These are phyloP conservation scores for Caryopteris hybrid DNA, from an alignment of 305 asterid species.

Conservation along the genomic window DNA sequence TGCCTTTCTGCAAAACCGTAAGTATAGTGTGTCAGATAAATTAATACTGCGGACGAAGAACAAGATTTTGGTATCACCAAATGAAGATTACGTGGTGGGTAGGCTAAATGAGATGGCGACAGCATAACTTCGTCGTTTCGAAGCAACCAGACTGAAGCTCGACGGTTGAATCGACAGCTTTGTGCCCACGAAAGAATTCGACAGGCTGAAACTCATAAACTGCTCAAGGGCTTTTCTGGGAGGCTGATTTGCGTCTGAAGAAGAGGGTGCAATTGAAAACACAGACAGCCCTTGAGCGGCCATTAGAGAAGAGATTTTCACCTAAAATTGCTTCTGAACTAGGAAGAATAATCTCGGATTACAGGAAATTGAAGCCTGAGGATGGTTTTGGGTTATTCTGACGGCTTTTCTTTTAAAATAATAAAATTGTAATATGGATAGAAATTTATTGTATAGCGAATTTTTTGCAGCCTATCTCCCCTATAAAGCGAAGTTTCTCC, in stretches of 20 bases:
- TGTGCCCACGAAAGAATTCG: constrained; percentile 41
- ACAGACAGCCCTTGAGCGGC: constrained; percentile 63
- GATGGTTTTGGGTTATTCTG: background rate
- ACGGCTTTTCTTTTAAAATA: no score
- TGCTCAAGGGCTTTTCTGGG: constrained; percentile 35
- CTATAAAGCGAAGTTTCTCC: no score
- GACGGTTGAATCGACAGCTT: constrained; percentile 43
- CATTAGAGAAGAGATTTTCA: constrained; percentile 29
- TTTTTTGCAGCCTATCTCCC: no score
- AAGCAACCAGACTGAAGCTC: constrained; percentile 27
- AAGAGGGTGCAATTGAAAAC: constrained; percentile 35
- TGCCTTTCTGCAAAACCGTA: constrained; percentile 39
- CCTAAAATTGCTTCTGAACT: background rate
- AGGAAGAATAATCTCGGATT: no score
- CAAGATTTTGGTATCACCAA: background rate
- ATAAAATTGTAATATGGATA: background rate
- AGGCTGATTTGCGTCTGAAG: constrained; percentile 32
- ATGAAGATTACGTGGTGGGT: constrained; percentile 54
- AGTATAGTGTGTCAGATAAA: background rate
- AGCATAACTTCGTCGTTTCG: constrained; percentile 51
- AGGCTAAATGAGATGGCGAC: constrained; percentile 67
- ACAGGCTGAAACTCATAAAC: constrained; percentile 26
- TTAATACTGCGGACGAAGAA: background rate
- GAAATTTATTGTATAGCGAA: no score
- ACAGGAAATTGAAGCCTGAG: constrained; percentile 1